Base-by-base conservation (phyloP, 352 stramenopile species). In the Globisporangium nodosum region DNA sequence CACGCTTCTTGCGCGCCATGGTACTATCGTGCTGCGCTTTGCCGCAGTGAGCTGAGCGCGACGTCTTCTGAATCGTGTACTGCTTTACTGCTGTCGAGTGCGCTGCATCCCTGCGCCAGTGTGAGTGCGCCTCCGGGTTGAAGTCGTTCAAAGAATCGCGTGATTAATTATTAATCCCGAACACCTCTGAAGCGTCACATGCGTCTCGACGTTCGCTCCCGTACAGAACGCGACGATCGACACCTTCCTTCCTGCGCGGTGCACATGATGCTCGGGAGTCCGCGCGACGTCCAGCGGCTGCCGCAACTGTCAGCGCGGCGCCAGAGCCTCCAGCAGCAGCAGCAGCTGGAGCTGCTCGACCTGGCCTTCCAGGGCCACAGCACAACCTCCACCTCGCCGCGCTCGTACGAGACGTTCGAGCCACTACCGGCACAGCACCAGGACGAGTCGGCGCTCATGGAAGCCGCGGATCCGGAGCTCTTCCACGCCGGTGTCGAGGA, bases 401-500 rank as follows among this genome's bases (percentile, higher is more conserved):
- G 5, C 7, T 12, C 15, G 42, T 48, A 21, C n/a, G 42, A 48
- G 42, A 48, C 40, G 5, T 39, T 27, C 13, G 35, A 48, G 1
- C 20, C 46, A 8, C 7, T 47, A 15, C n/a, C 42, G 1, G 35
- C 49, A 8, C 33, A 16, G 11, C 35, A 5, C 8, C 47, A 61
- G 47, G 78, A 89, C 47, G 76, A 86, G 21, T 78, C 78, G 1
- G 65, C 63, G 30, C 61, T 76, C 12, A 69, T 94, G 54, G 85
- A 89, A 45, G 74, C 70, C 13, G 69, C 72, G 0, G 70, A 92
- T 39, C 82, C 82, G 0, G 74, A 82, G 35, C 63, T 92, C 13
- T 94, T 94, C 56, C 78, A 87, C 56, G 70, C 81, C 47, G 85
- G 79, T 50, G 71, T 94, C 33, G 63, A 85, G 54, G 81, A 94